Base-by-base conservation (phyloP, 139 green algal species). In the Spirogloea muscicola region DNA sequence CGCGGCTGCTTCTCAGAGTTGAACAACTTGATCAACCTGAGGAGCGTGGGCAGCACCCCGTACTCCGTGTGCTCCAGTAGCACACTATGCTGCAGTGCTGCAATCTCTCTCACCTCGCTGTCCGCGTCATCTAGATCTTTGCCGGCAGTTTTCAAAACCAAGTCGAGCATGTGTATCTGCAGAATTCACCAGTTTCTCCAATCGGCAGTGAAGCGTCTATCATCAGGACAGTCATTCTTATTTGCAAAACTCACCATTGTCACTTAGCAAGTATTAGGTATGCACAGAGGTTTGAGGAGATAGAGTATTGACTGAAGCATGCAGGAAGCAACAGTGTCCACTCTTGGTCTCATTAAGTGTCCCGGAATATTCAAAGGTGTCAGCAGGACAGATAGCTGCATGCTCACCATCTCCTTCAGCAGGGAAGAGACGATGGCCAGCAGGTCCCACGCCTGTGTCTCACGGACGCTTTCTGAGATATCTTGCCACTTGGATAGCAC, bases 351-450 rank as follows among this genome's bases (percentile, higher is more conserved):
- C n/a, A n/a, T n/a, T n/a, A n/a, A n/a, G n/a, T n/a, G n/a, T n/a
- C n/a, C n/a, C n/a, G n/a, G n/a, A n/a, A n/a, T n/a, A n/a, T n/a
- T n/a, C n/a, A n/a, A n/a, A n/a, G n/a, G n/a, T n/a, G n/a, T n/a
- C n/a, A n/a, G n/a, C n/a, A n/a, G n/a, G n/a, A n/a, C n/a, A n/a
- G n/a, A n/a, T n/a, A n/a, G n/a, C n/a, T n/a, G n/a, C 18, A 41
- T 65, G 4, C 63, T 61, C 63, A 72, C 63, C 63, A 72, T 72
- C 33, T 72, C 63, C n/a, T 72, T 72, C 27, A 72, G 49, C 3
- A 72, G 33, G 3, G 63, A 6, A n/a, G 39, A 38, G 3, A 13
- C 37, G 33, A 40, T 40, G 16, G 63, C 63, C 6, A 72, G 63
- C 9, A 40, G 25, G 9, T 62, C 39, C 37, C 36, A 72, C 5